Conservation (phyloP, 2,329 filamentous ascomycete genomes). For the Penicillium sp. region DNA sequence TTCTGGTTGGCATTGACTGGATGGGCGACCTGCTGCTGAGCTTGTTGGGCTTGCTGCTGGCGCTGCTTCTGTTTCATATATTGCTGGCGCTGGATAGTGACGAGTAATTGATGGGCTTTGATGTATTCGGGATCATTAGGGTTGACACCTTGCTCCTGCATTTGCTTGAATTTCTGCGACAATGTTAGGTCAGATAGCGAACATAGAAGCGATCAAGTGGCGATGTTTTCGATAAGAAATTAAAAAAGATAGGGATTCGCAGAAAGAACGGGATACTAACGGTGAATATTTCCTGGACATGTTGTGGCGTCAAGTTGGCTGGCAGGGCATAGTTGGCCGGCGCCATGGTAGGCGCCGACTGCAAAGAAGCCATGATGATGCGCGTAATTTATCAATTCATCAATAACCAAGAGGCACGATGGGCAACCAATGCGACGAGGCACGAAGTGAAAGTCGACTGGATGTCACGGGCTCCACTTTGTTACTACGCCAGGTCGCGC, state of each 20-base stretch:
- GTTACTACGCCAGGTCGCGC: constrained; percentile 26
- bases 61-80: constrained; percentile 47
- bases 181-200: constrained; percentile 38
- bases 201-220: neutral
- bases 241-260: constrained; percentile 4
- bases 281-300: constrained; percentile 71
- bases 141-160: constrained; percentile 82
- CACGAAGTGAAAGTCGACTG: constrained; percentile 19
- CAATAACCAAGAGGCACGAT: constrained; percentile 23
- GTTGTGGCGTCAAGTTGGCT: constrained; percentile 70
- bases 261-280: constrained; percentile 34
- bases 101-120: constrained; percentile 75
- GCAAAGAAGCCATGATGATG: constrained; percentile 75
- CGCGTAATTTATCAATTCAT: constrained; percentile 35
- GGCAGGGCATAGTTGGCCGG: constrained; percentile 65
- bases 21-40: constrained; percentile 45
- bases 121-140: constrained; percentile 83
- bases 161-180: constrained; percentile 77
- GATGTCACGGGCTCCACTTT: constrained; percentile 24
- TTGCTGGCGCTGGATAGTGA: constrained; percentile 66
- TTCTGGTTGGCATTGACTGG: constrained; percentile 37
- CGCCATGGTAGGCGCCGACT: constrained; percentile 69
- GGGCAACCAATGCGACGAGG: constrained; percentile 23
- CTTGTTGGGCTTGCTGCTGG: constrained; percentile 50
- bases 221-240: neutral